Percentiles rank a stretch among this genome's conserved stretches.
Conservation (phyloP, 345 rosid species). For the Eucalyptus albens region DNA sequence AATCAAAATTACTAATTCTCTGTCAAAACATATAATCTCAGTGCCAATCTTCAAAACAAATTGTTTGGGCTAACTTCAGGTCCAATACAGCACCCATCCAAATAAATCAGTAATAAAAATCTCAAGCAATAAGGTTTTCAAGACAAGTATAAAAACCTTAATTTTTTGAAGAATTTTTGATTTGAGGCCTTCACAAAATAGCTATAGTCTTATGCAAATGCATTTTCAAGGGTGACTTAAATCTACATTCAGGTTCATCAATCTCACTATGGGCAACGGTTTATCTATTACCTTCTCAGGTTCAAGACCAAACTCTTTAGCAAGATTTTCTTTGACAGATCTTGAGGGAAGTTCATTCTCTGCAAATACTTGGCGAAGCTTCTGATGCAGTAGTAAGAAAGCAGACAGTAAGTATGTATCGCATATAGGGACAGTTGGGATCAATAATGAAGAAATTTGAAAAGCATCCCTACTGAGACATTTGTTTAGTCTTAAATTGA, state of each 20-base stretch:
- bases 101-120: not conserved
- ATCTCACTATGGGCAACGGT: not conserved
- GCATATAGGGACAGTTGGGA: not conserved
- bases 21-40: not conserved
- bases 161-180: not conserved
- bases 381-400: constrained; percentile 37
- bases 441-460: not conserved
- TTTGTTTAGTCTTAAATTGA: not conserved
- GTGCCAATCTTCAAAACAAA: not conserved
- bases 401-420: not conserved
- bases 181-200: not conserved
- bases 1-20: not conserved
- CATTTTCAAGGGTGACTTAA: not conserved
- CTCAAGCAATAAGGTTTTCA: not conserved
- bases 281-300: constrained; percentile 55
- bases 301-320: constrained; percentile 73
- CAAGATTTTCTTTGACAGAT: constrained; percentile 57
- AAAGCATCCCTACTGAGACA: not conserved
- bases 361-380: constrained; percentile 80
- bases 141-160: not conserved
- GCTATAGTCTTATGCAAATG: not conserved
- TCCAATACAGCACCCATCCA: not conserved
- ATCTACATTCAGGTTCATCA: not conserved
- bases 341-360: constrained; percentile 94
- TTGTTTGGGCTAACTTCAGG: not conserved